These are phyloP conservation scores for Sanghuangporus weigelae DNA, from an alignment of 1,284 basidiomycete species.

Conservation along the genomic window DNA sequence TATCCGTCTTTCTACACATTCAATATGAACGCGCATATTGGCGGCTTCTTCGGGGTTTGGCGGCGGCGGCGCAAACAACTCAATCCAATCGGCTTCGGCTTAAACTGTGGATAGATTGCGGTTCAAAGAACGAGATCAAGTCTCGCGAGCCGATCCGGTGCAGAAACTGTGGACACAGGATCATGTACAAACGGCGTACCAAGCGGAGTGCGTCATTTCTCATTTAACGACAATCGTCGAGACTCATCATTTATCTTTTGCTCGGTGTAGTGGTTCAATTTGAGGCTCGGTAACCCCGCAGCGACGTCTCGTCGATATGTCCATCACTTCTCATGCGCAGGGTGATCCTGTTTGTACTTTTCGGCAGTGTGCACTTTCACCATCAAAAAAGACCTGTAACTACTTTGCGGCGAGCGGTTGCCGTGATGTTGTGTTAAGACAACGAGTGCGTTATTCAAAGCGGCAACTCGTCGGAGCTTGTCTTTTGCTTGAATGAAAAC, in stretches of 20 bases:
- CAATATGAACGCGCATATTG: background rate
- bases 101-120: slow-evolving; percentile 40
- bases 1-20: background rate
- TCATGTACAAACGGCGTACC: slow-evolving; percentile 65
- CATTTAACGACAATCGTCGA: background rate
- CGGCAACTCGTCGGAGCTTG: slow-evolving; percentile 6
- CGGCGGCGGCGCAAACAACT: background rate
- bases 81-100: background rate
- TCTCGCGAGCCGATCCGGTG: slow-evolving; percentile 56
- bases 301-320: background rate
- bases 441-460: background rate
- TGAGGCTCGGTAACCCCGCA: slow-evolving; percentile 30
- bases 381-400: background rate
- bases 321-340: background rate
- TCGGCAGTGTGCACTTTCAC: background rate
- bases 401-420: background rate
- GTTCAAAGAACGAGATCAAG: slow-evolving; percentile 50
- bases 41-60: background rate
- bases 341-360: background rate
- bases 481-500: background rate
- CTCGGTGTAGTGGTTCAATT: slow-evolving; percentile 34
- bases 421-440: background rate
- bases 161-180: slow-evolving; percentile 58
- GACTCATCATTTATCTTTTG: background rate
- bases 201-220: slow-evolving; percentile 45